Percentiles rank a stretch among this genome's conserved stretches.
Evolutionary conservation across 1,284 basidiomycete species (phyloP).

Genomic region (Xerocomus minutiporus): DNA sequence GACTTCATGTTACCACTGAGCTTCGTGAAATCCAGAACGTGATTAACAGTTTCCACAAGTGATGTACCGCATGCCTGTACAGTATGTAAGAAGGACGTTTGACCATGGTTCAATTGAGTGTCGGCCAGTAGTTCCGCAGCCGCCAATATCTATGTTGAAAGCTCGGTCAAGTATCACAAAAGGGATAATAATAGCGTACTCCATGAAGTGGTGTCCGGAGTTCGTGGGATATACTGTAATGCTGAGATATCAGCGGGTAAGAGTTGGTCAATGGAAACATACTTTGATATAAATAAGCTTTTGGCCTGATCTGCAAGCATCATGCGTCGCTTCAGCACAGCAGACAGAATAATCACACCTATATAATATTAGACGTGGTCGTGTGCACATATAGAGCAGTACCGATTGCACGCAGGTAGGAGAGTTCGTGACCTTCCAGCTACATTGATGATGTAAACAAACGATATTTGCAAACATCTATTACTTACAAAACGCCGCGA

Average conservation of each 20-base stretch:
- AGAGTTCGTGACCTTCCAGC: conserved; percentile 90
- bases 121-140: conserved; percentile 87
- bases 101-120: conserved; percentile 75
- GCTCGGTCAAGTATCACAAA: conserved; percentile 5
- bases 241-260: conserved; percentile 3
- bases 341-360: conserved; percentile 92
- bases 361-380: conserved; percentile 11
- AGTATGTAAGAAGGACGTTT: conserved; percentile 84
- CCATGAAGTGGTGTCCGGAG: conserved; percentile 87
- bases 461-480: neutral
- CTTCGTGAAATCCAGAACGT: conserved; percentile 96
- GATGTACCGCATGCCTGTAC: conserved; percentile 85
- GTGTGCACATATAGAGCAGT: conserved; percentile 9
- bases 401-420: conserved; percentile 86
- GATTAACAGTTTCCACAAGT: conserved; percentile 87
- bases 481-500: conserved; percentile 70
- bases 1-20: conserved; percentile 83
- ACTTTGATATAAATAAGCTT: conserved; percentile 88
- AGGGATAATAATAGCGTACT: conserved; percentile 36
- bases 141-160: conserved; percentile 64
- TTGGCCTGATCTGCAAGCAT: conserved; percentile 92
- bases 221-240: conserved; percentile 85
- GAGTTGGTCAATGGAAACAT: conserved; percentile 25
- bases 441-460: conserved; percentile 27
- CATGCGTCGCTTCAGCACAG: conserved; percentile 90